Conservation (phyloP, 2,329 filamentous ascomycete species). For the Tolypocladium tropicale region DNA sequence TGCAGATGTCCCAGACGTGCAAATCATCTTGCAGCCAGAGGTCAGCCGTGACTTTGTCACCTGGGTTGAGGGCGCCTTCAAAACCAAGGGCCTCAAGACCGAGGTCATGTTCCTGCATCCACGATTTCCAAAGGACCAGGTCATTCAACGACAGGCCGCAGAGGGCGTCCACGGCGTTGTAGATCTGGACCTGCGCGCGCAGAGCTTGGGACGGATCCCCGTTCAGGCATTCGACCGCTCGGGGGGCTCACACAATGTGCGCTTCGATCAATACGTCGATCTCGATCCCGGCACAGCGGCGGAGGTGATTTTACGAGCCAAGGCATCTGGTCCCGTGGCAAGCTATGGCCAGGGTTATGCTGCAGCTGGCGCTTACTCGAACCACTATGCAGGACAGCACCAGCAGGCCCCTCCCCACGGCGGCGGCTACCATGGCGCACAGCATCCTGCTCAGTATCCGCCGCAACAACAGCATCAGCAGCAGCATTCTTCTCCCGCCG, state of each 20-base stretch:
- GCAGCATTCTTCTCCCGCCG: conserved; percentile 19
- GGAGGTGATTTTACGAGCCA: conserved; percentile 68
- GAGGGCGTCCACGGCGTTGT: conserved; percentile 84
- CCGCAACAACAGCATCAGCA: conserved; percentile 4
- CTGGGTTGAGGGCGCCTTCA: conserved; percentile 73
- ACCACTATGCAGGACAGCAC: conserved; percentile 20
- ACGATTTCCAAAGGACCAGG: conserved; percentile 62
- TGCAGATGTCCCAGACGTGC: conserved; percentile 75
- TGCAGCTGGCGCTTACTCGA: conserved; percentile 14
- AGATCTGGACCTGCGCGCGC: conserved; percentile 60
- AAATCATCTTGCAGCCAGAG: conserved; percentile 73
- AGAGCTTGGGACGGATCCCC: conserved; percentile 63
- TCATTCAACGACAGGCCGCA: conserved; percentile 76
- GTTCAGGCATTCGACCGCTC: conserved; percentile 80
- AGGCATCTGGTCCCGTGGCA: conserved; percentile 26
- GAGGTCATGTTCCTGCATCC: conserved; percentile 74
- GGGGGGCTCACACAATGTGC: conserved; percentile 61
- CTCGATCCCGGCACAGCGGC: conserved; percentile 70
- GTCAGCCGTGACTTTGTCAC: conserved; percentile 69
- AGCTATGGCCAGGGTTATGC: conserved; percentile 21
- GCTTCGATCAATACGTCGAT: conserved; percentile 80
- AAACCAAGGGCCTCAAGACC: conserved; percentile 58
- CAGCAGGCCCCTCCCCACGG: conserved; percentile 9
- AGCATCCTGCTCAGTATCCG: conserved; percentile 20
- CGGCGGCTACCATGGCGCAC: conserved; percentile 12